phyloP scores from a whole-genome alignment of 768 basidiomycete species.

The Coprinopsis cinerea region DNA sequence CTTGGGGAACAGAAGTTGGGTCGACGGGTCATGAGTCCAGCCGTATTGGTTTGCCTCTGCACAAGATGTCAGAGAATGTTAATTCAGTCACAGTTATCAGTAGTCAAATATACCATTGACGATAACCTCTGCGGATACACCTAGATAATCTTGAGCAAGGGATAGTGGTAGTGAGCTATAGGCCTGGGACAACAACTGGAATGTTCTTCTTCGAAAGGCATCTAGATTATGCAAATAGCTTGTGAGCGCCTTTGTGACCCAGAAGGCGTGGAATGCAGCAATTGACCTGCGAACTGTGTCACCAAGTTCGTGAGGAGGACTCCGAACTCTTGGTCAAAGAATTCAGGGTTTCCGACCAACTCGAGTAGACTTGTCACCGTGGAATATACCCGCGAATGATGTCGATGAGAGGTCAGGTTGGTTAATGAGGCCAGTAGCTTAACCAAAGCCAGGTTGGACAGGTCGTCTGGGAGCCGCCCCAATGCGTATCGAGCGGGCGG shows the following conservation, averaged over 20 bases:
- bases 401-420: conserved; percentile 45
- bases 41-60: conserved; percentile 27
- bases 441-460: conserved; percentile 38
- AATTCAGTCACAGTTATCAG: no score
- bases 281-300: conserved; percentile 48
- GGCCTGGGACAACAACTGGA: conserved; percentile 52
- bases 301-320: conserved; percentile 40
- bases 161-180: conserved; percentile 55
- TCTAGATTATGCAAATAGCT: conserved; percentile 30
- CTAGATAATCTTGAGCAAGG: conserved; percentile 54
- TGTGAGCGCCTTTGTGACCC: not conserved
- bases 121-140: conserved; percentile 35
- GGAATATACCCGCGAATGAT: conserved; percentile 50
- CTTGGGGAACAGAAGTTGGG: conserved; percentile 40
- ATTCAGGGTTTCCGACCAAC: conserved; percentile 37
- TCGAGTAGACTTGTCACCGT: conserved; percentile 37
- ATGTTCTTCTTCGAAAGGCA: conserved; percentile 51
- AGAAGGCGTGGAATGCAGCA: not conserved
- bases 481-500: conserved; percentile 56
- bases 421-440: conserved; percentile 42
- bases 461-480: conserved; percentile 45
- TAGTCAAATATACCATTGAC: no score
- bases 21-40: conserved; percentile 49
- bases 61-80: no score
- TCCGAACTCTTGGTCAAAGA: conserved; percentile 40